phyloP scores from a whole-genome alignment of 129 eudicot genomes.

The Logfia minima region DNA sequence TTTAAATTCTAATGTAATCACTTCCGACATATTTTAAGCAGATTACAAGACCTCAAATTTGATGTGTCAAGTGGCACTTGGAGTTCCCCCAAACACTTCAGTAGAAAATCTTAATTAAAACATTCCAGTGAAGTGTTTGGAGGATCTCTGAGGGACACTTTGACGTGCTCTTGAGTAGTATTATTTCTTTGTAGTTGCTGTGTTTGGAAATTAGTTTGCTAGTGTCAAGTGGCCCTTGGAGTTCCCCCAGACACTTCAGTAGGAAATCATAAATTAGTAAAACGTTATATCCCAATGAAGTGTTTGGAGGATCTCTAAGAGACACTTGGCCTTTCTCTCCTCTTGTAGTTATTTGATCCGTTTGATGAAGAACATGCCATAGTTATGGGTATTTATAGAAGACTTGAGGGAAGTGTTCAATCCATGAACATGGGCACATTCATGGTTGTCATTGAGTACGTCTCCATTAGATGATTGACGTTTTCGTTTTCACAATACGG shows the following conservation, averaged over 20 bases:
- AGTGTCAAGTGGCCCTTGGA: slow-evolving; percentile 19
- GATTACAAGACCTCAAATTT: not conserved
- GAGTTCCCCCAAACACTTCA: slow-evolving; percentile 17
- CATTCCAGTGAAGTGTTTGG: too few relatives aligned
- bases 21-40: not conserved
- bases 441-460: too few relatives aligned
- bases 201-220: not conserved
- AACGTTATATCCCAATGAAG: slow-evolving; percentile 17
- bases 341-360: too few relatives aligned
- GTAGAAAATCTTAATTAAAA: not conserved
- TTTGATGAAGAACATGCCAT: too few relatives aligned
- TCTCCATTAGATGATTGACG: too few relatives aligned
- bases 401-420: too few relatives aligned
- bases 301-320: slow-evolving; percentile 21
- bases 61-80: slow-evolving; percentile 16
- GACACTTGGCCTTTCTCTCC: not conserved
- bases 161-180: too few relatives aligned
- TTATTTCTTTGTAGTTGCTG: too few relatives aligned
- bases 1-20: not conserved
- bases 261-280: not conserved
- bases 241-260: slow-evolving; percentile 32
- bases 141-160: too few relatives aligned
- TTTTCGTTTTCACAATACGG: too few relatives aligned
- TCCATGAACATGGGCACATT: too few relatives aligned
- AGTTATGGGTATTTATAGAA: too few relatives aligned